Evolutionary conservation across 1,139 yeast species (phyloP), one percentile per base, ranked within the genome.

Genomic region (Geotrichum reessii): DNA sequence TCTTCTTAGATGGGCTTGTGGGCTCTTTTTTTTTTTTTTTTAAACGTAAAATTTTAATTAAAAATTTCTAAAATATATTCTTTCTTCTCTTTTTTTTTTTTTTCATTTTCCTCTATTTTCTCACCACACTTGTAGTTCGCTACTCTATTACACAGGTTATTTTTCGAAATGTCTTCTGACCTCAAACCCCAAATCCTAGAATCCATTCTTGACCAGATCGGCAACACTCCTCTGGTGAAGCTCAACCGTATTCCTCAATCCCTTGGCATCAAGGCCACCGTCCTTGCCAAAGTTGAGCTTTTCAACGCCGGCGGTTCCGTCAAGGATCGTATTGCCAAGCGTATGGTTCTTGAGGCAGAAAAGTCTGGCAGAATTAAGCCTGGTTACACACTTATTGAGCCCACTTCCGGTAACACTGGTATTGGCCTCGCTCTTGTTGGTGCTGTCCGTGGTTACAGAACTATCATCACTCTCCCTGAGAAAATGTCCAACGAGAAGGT

Each of bases 401-500:
- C 96, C 58, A 89, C 96, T 37, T 86, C 93, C 14, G 96, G 96
- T 70, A 71, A 71, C 63, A 74, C 76, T 56, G 96, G 96, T 75
- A 89, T 89, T 70, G 96, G 96, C 63, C 79, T 89, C 66, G 96
- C 96, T 4, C 78, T 89, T 52, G 84, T 88, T 24, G 96, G 95
- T 66, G 96, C 96, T 50, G 89, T 89, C 56, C 84, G 82, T 70
- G 96, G 96, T 55, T 89, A 89, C 76, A 79, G 95, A 73, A 87
- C 95, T 59, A 89, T 89, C 69, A 89, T 89, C 71, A 88, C 96
- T 6, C 79, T 89, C 66, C 96, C 96, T 42, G 96, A 89, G 76
- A 89, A 89, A 76, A 89, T 89, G 96, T 87, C 95, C 47, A 88
- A 88, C 71, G 96, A 89, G 72, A 89, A 89, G 73, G 96, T 89